Percentiles rank a stretch among this genome's conserved stretches.
phyloP scores from a whole-genome alignment of 2,329 filamentous ascomycete genomes.

The Leptographium lundbergii region DNA sequence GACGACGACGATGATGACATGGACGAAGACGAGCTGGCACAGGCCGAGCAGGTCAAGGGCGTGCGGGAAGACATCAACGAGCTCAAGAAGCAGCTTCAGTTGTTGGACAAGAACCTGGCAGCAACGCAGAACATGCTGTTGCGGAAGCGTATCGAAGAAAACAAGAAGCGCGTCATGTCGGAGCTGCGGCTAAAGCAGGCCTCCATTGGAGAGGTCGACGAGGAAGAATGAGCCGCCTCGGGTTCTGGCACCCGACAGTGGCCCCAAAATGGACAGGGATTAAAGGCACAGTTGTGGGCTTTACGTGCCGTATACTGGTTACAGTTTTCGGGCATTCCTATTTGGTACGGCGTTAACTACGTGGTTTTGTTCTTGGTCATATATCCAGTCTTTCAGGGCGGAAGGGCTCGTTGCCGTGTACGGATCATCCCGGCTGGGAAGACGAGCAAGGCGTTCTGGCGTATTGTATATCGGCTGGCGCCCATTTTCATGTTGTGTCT shows the following conservation, averaged over 20 bases:
- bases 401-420: neutral
- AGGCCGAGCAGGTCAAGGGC: conserved; percentile 37
- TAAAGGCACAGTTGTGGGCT: neutral
- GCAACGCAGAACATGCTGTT: conserved; percentile 34
- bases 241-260: neutral
- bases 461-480: neutral
- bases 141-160: conserved; percentile 33
- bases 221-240: conserved; percentile 14
- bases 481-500: neutral
- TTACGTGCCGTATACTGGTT: neutral
- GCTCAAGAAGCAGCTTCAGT: conserved; percentile 36
- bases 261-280: neutral
- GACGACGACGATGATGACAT: conserved; percentile 41
- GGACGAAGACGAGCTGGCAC: conserved; percentile 39
- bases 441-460: neutral
- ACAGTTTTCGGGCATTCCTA: neutral
- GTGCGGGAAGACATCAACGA: conserved; percentile 38
- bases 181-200: conserved; percentile 25
- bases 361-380: neutral
- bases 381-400: neutral
- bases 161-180: conserved; percentile 32
- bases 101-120: conserved; percentile 30
- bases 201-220: conserved; percentile 22
- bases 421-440: neutral
- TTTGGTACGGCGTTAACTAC: neutral